Percentiles rank a stretch among this genome's conserved stretches.
Evolutionary conservation across 345 rosid genomes (phyloP).

Genomic region (Eucalyptus sp.): DNA sequence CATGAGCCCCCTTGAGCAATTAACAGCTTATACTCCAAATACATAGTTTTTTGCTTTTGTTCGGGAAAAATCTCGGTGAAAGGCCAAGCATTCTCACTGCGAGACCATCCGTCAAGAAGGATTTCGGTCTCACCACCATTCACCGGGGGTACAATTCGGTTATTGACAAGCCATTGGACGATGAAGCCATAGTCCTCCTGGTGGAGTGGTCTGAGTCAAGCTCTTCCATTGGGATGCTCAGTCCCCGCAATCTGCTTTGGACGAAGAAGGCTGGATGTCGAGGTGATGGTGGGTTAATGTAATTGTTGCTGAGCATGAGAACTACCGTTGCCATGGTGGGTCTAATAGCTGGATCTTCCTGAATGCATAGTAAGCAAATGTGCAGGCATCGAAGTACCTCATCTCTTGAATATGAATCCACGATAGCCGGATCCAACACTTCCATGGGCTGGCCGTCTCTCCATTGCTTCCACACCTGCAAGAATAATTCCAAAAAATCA

Average conservation of each 20-base stretch:
- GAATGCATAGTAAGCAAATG: conserved; percentile 10
- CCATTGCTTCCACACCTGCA: conserved; percentile 20
- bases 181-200: background rate
- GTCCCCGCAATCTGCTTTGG: background rate
- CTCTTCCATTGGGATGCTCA: background rate
- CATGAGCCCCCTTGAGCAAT: too few relatives aligned
- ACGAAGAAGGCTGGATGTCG: conserved; percentile 3
- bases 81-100: background rate
- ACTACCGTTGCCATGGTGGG: conserved; percentile 8
- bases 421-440: conserved; percentile 1
- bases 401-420: background rate
- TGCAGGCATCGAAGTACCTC: conserved; percentile 15
- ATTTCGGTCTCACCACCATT: background rate
- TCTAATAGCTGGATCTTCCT: conserved; percentile 4
- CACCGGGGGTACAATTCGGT: background rate
- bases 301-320: conserved; percentile 9
- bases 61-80: too few relatives aligned
- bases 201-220: background rate
- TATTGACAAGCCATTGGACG: conserved; percentile 20
- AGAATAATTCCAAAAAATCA: background rate
- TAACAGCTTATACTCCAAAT: background rate
- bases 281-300: background rate
- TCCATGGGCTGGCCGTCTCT: background rate
- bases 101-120: background rate
- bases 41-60: too few relatives aligned